Conservation (phyloP, 495 filamentous ascomycete species). For the Penicillium turbatum region DNA sequence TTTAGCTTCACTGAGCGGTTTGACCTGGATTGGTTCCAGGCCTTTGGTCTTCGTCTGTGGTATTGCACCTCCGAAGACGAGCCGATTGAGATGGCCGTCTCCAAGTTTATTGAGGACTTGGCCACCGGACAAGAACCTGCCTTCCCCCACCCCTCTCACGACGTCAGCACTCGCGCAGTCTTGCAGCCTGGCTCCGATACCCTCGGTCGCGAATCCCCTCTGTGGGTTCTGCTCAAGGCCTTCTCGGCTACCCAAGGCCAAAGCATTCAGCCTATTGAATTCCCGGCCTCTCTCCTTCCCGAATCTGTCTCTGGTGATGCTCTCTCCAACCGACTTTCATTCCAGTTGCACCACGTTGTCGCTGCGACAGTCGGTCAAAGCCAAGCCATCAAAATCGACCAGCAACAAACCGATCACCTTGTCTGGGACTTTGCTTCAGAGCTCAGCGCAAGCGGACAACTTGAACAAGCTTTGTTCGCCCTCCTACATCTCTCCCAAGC, state of each 20-base stretch:
- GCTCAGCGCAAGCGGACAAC: constrained; percentile 62
- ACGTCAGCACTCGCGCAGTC: constrained; percentile 52
- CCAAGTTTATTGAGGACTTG: constrained; percentile 64
- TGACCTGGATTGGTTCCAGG: constrained; percentile 83
- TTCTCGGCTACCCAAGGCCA: constrained; percentile 53
- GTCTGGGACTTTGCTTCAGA: constrained; percentile 68
- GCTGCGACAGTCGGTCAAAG: constrained; percentile 49
- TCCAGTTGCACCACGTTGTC: constrained; percentile 67
- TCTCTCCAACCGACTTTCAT: constrained; percentile 69
- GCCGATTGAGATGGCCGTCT: constrained; percentile 64
- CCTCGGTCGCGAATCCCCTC: constrained; percentile 61
- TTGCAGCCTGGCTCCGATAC: constrained; percentile 42
- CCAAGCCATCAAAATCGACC: constrained; percentile 33
- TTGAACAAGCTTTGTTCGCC: constrained; percentile 67
- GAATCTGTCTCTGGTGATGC: constrained; percentile 60
- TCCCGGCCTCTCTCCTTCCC: constrained; percentile 38
- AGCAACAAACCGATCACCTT: constrained; percentile 54
- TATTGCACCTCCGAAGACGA: constrained; percentile 68
- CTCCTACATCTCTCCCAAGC: constrained; percentile 69
- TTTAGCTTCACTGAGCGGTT: constrained; percentile 80
- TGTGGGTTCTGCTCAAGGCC: constrained; percentile 80
- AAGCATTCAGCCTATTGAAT: constrained; percentile 21
- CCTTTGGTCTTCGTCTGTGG: constrained; percentile 86
- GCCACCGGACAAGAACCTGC: constrained; percentile 55
- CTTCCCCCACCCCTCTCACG: constrained; percentile 56